Evolutionary conservation across 805 yeast species (phyloP).

Genomic region (Candida nitratophila): DNA sequence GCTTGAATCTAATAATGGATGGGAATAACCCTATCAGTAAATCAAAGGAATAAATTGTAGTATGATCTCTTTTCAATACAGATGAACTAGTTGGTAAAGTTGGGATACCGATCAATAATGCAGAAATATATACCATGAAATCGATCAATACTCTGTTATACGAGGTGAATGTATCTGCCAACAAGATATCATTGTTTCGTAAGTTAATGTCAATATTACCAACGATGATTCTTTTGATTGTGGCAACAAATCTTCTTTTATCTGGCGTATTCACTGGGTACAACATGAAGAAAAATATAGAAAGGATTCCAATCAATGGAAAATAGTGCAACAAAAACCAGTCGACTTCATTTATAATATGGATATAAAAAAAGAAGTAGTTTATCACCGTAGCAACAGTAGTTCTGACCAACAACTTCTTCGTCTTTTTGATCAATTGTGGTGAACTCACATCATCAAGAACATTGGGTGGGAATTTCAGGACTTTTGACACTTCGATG

Average conservation of each 20-base stretch:
- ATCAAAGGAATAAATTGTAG: constrained; percentile 22
- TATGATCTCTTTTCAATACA: constrained; percentile 24
- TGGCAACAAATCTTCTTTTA: constrained; percentile 39
- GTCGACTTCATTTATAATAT: constrained; percentile 11
- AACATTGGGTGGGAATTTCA: constrained; percentile 26
- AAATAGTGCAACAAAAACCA: constrained; percentile 22
- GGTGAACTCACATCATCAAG: constrained; percentile 13
- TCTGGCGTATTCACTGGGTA: constrained; percentile 24
- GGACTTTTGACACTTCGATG: constrained; percentile 39
- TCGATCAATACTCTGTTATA: constrained; percentile 74
- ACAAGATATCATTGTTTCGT: constrained; percentile 72
- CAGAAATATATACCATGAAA: constrained; percentile 48
- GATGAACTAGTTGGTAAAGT: constrained; percentile 21
- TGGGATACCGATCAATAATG: constrained; percentile 30
- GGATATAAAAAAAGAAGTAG: constrained; percentile 22
- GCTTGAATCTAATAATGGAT: constrained; percentile 66
- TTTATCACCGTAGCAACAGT: constrained; percentile 19
- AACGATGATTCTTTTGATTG: constrained; percentile 42
- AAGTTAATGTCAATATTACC: constrained; percentile 56
- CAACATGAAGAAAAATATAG: constrained; percentile 28
- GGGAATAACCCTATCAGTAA: constrained; percentile 42
- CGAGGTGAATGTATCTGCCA: constrained; percentile 82
- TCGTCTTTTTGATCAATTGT: constrained; percentile 1
- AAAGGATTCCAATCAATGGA: constrained; percentile 31
- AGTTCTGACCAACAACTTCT: constrained; percentile 13